Evolutionary conservation across 2,329 filamentous ascomycete genomes (phyloP), one percentile per base, ranked within the genome.

Genomic region (Fusarium sp.): DNA sequence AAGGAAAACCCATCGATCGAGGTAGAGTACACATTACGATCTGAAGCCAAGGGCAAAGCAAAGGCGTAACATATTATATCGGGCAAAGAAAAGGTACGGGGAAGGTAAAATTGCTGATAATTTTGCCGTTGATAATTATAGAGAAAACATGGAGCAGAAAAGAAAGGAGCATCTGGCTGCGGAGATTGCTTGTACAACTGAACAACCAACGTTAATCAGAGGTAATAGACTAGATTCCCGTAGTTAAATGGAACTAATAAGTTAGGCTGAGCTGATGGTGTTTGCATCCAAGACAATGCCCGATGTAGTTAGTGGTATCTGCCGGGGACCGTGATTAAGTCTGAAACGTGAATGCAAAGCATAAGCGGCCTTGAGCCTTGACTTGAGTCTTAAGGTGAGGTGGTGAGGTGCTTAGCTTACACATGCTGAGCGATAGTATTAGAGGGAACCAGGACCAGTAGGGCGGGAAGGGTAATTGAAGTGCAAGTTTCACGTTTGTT

Each of bases 1-100:
- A 50, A 50, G 23, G 56, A 32, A 27, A 50, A 51, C 3, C 54
- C 51, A 41, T 52, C 33, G 1, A 32, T 58, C n/a, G 56, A 68
- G 33, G 68, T 77, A 22, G 71, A 75, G 57, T 76, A 75, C 56
- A 71, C 49, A 33, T 47, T 76, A 35, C 67, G 49, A 39, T 67
- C 72, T 39, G 62, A 47, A 54, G 73, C 55, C 8, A 77, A 75
- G 53, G 75, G 74, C 14, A 76, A 76, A 62, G 52, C 57, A 17
- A 68, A 39, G 45, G 56, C 41, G 15, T 69, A 64, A 65, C 39
- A 40, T 48, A 25, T 25, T 25, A 25, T 25, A 9, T 25, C 8
- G 25, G 8, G 41, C 32, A 27, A 46, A 35, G 33, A 15, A 35
- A 35, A 35, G 46, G 55, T 58, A 43, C 44, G 62, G 46, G 48